These are phyloP conservation scores for Hypomyces perniciosus DNA, from an alignment of 2,329 filamentous ascomycete genomes.

Conservation along the genomic window DNA sequence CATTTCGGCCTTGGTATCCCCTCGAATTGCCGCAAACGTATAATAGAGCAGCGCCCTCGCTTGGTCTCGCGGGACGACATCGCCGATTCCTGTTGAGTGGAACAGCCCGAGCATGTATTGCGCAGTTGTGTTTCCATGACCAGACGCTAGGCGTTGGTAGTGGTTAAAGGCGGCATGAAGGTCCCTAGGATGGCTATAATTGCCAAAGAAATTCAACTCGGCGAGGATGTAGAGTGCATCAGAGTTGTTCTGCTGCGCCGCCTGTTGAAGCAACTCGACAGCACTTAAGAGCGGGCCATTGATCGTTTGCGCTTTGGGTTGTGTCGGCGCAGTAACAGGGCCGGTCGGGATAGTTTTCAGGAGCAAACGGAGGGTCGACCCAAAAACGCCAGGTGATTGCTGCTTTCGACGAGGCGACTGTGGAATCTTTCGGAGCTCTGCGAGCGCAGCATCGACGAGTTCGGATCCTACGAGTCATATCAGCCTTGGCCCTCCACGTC, in stretches of 20 bases:
- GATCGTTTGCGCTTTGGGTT: slow-evolving; percentile 28
- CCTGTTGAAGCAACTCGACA: slow-evolving; percentile 46
- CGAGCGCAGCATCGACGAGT: slow-evolving; percentile 46
- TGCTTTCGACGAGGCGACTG: slow-evolving; percentile 39
- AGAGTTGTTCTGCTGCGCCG: slow-evolving; percentile 54
- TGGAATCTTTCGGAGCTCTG: slow-evolving; percentile 45
- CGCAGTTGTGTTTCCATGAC: slow-evolving; percentile 82
- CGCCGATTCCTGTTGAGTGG: slow-evolving; percentile 87
- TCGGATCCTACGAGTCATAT: slow-evolving; percentile 38
- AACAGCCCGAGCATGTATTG: slow-evolving; percentile 95
- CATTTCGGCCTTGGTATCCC: slow-evolving; percentile 86
- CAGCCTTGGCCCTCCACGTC: slow-evolving; percentile 10
- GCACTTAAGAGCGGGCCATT: slow-evolving; percentile 44
- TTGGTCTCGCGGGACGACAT: slow-evolving; percentile 75
- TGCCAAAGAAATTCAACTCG: slow-evolving; percentile 95
- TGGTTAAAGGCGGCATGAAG: slow-evolving; percentile 72
- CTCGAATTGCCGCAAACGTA: slow-evolving; percentile 81
- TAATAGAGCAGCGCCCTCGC: slow-evolving; percentile 90
- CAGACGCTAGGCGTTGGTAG: slow-evolving; percentile 70
- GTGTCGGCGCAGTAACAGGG: slow-evolving; percentile 41
- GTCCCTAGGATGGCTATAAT: slow-evolving; percentile 80
- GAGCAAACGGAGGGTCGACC: slow-evolving; percentile 37
- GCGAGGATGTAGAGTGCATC: slow-evolving; percentile 87
- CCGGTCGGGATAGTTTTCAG: slow-evolving; percentile 45
- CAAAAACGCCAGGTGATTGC: slow-evolving; percentile 39